These are phyloP conservation scores for Galium porrigens DNA, from an alignment of 305 asterid genomes.

Conservation along the genomic window DNA sequence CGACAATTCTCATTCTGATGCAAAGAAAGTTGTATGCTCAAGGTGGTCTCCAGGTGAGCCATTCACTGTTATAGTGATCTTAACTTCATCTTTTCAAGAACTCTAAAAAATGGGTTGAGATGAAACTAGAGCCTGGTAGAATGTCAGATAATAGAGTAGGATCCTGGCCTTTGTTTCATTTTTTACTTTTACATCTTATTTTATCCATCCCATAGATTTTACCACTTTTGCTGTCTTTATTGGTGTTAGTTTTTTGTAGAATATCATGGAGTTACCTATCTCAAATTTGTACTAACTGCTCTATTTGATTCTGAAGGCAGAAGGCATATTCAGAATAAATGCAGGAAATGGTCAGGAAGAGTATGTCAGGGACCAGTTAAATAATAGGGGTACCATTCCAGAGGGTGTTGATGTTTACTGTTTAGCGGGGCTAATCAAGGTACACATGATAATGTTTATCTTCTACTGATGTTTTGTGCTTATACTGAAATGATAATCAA, in stretches of 20 bases:
- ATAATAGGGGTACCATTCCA: conserved; percentile 56
- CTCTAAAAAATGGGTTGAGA: background rate
- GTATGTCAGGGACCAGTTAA: conserved; percentile 71
- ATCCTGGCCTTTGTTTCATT: background rate
- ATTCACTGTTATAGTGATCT: conserved; percentile 1
- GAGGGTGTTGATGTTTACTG: conserved; percentile 88
- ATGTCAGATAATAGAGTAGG: background rate
- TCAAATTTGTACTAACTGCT: conserved; percentile 12
- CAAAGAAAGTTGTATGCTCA: conserved; percentile 69
- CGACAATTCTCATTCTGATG: conserved; percentile 77
- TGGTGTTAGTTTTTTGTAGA: background rate
- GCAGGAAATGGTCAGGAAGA: conserved; percentile 96
- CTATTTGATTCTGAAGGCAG: conserved; percentile 48
- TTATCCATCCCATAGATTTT: background rate
- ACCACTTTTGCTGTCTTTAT: background rate
- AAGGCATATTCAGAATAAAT: conserved; percentile 89
- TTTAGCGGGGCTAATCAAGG: conserved; percentile 89
- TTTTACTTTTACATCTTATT: background rate
- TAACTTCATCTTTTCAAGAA: background rate
- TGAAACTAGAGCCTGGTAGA: background rate
- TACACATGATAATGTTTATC: conserved; percentile 10
- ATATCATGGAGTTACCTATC: background rate
- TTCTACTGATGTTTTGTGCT: background rate
- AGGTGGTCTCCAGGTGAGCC: conserved; percentile 69
- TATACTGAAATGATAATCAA: background rate